Conservation (phyloP, 2,329 filamentous ascomycete species). For the Herpotrichia juniperi region DNA sequence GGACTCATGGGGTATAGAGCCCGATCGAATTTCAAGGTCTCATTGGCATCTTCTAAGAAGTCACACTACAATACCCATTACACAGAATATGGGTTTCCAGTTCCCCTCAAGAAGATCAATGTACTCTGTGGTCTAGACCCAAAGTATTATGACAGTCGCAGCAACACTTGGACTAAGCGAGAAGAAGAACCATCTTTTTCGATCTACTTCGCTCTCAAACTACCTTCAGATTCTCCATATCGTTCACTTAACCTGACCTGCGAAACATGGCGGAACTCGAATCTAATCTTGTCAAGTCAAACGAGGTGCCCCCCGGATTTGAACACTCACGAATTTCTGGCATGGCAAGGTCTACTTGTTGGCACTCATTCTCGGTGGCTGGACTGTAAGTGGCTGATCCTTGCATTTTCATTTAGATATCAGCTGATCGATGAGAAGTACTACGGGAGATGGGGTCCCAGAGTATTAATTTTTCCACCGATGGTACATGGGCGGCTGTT, state of each 20-base stretch:
- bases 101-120: slow-evolving; percentile 50
- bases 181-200: slow-evolving; percentile 48
- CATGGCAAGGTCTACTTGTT: slow-evolving; percentile 56
- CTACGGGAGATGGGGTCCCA: slow-evolving; percentile 58
- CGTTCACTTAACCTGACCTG: slow-evolving; percentile 40
- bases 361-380: slow-evolving; percentile 57
- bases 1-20: slow-evolving; percentile 34
- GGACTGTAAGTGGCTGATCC: no score
- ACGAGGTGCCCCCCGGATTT: slow-evolving; percentile 54
- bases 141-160: slow-evolving; percentile 54
- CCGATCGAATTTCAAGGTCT: slow-evolving; percentile 25
- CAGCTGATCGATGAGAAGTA: no score
- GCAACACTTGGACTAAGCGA: slow-evolving; percentile 48
- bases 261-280: slow-evolving; percentile 56
- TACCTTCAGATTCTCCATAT: slow-evolving; percentile 50
- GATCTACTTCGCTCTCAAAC: slow-evolving; percentile 50
- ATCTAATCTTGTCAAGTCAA: slow-evolving; percentile 59
- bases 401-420: no score
- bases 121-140: slow-evolving; percentile 55
- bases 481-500: slow-evolving; percentile 58
- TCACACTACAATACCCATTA: slow-evolving; percentile 59
- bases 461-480: slow-evolving; percentile 65
- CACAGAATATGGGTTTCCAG: slow-evolving; percentile 47
- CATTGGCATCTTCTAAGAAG: slow-evolving; percentile 55
- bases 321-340: slow-evolving; percentile 59